Base-by-base conservation (phyloP, 371 early-diverging fungal genomes). In the Mortierella sp. region DNA sequence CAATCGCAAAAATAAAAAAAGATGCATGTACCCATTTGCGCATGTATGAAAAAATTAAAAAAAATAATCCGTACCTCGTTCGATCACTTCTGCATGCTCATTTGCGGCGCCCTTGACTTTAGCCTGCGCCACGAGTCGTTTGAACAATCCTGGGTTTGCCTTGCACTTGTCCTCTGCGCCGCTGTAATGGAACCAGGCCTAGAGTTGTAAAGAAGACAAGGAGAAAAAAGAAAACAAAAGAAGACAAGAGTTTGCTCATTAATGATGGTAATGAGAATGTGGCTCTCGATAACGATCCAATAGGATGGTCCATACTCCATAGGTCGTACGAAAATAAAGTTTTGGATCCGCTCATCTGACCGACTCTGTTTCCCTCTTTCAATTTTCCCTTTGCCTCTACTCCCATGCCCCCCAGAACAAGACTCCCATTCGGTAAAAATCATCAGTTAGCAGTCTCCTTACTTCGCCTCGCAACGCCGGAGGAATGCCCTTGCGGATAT, bases 401-500 rank as follows among this genome's bases (percentile, higher is more conserved):
- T 10, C 10, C 45, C 45, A 45, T 10, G 45, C 45, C 44, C 61
- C 45, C 16, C 16, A 61, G 14, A 48, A 10, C 68, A 26, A 34
- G 37, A 14, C 22, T 48, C 34, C 26, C 50, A 22, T 34, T 44
- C 19, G 47, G 41, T 29, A 63, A 69, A 37, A 61, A 61, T 34
- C 39, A 61, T 13, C 14, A 61, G 61, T 61, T 61, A 61, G 61
- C 61, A 61, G 71, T 37, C 61, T 50, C 6, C 74, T 79, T 89
- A 93, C 94, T 79, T 89, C 85, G 70, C 93, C 92, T 47, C 96
- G 89, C 22, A 94, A 71, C n/a, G 92, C 90, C 11, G 92, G 85
- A 61, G 97, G 97, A 67, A 96, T 93, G 11, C 97, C 97, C 84
- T 95, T 95, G 40, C 96, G 91, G 50, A 96, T 90, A 70, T 93